These are phyloP conservation scores for Suillus subluteus DNA, from an alignment of 768 basidiomycete species.

Conservation along the genomic window DNA sequence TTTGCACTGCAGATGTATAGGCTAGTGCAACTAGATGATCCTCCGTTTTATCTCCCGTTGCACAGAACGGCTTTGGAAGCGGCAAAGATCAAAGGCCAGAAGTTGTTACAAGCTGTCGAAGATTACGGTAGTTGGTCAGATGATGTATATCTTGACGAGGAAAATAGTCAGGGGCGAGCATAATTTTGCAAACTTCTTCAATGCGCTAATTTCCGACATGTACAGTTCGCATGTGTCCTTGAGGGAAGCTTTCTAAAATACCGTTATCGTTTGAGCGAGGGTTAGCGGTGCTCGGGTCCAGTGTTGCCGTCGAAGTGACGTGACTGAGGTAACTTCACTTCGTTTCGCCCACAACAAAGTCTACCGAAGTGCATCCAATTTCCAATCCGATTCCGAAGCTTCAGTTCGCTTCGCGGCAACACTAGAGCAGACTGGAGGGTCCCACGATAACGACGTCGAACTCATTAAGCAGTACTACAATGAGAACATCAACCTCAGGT, in stretches of 20 bases:
- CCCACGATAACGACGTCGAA: no score
- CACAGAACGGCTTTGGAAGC: slow-evolving; percentile 27
- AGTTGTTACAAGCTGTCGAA: slow-evolving; percentile 25
- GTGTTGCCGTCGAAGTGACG: no score
- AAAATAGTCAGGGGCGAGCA: slow-evolving; percentile 2
- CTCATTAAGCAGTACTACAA: no score
- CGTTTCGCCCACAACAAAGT: no score
- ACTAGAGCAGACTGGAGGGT: no score
- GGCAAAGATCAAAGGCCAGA: slow-evolving; percentile 26
- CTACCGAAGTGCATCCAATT: no score
- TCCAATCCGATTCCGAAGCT: no score
- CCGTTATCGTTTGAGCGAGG: background rate
- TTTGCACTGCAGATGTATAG: slow-evolving; percentile 24
- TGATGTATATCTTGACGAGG: slow-evolving; percentile 24
- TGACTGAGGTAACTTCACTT: no score
- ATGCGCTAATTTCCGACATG: background rate
- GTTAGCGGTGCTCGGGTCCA: no score
- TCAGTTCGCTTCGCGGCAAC: background rate
- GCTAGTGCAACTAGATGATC: slow-evolving; percentile 26
- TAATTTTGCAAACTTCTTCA: background rate
- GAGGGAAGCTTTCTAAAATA: background rate
- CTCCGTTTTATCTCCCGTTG: slow-evolving; percentile 29
- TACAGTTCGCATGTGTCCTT: background rate
- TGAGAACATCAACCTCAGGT: no score
- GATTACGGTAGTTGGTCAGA: slow-evolving; percentile 34